phyloP scores from a whole-genome alignment of 768 basidiomycete genomes.

The Mrakia frigida region DNA sequence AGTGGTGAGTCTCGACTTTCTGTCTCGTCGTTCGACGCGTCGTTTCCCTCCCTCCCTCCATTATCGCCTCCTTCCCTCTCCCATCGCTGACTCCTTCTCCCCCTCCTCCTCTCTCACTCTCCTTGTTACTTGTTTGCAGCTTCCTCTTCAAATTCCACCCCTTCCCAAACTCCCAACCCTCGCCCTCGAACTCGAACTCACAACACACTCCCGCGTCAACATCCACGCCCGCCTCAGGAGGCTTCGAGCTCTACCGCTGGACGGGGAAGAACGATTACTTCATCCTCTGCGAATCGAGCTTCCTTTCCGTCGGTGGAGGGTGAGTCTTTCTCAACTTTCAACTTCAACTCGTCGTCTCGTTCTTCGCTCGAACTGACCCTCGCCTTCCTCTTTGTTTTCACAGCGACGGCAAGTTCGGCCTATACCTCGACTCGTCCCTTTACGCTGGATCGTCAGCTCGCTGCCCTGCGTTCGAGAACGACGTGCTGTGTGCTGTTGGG shows the following conservation, averaged over 20 bases:
- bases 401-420: constrained; percentile 80
- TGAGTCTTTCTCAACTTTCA: constrained; percentile 46
- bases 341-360: not conserved
- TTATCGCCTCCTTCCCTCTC: not conserved
- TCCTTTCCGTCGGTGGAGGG: constrained; percentile 89
- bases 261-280: constrained; percentile 89
- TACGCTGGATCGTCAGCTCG: constrained; percentile 75
- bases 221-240: constrained; percentile 20
- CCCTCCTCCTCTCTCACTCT: not conserved
- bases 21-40: not conserved
- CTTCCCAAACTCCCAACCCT: constrained; percentile 8
- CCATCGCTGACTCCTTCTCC: too few relatives aligned
- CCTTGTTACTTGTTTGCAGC: not conserved
- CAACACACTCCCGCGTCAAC: not conserved
- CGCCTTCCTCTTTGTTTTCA: not conserved
- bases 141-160: constrained; percentile 32
- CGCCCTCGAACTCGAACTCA: not conserved
- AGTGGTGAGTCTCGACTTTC: constrained; percentile 54
- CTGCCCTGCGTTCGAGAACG: constrained; percentile 83
- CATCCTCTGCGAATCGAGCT: constrained; percentile 71
- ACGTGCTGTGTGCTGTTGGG: constrained; percentile 59
- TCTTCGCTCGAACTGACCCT: not conserved
- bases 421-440: constrained; percentile 78
- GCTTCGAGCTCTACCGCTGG: constrained; percentile 66
- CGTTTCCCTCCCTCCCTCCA: not conserved